Conservation (phyloP, 2,329 filamentous ascomycete genomes). For the Alternaria sp. region DNA sequence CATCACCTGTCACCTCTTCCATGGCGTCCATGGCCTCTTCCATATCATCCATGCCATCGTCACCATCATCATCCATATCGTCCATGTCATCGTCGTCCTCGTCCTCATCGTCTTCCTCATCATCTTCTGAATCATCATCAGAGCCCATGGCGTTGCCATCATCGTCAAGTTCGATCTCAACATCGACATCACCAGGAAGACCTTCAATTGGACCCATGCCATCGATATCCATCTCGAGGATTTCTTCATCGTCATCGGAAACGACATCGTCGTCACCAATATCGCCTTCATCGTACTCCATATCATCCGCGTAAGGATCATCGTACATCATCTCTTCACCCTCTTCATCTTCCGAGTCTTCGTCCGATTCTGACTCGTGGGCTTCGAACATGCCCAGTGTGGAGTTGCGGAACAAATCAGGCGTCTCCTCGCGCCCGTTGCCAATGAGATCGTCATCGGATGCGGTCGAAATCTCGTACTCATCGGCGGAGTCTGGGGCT, state of each 20-base stretch:
- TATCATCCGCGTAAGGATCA: conserved; percentile 87
- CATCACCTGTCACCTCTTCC: conserved; percentile 59
- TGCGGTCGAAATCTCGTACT: conserved; percentile 91
- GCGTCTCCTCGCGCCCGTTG: conserved; percentile 80
- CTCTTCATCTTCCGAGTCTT: conserved; percentile 68
- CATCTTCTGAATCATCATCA: conserved; percentile 64
- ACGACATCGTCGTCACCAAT: conserved; percentile 75
- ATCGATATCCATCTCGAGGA: conserved; percentile 80
- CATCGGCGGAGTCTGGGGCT: conserved; percentile 71
- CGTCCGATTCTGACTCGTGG: conserved; percentile 81
- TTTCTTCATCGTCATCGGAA: conserved; percentile 87
- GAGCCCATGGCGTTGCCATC: conserved; percentile 67
- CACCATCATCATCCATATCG: conserved; percentile 58
- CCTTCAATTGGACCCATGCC: conserved; percentile 79
- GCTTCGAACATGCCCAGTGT: conserved; percentile 94
- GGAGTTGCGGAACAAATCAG: conserved; percentile 95
- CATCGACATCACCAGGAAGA: conserved; percentile 71
- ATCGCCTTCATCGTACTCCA: conserved; percentile 85
- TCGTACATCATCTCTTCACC: conserved; percentile 81
- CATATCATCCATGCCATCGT: conserved; percentile 49
- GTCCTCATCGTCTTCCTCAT: conserved; percentile 65
- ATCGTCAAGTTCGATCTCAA: conserved; percentile 86
- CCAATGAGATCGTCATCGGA: conserved; percentile 87
- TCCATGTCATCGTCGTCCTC: conserved; percentile 53
- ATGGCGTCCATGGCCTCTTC: conserved; percentile 48